Evolutionary conservation across 345 rosid species (phyloP).

Genomic region (Diplotaxis tenuifolia): DNA sequence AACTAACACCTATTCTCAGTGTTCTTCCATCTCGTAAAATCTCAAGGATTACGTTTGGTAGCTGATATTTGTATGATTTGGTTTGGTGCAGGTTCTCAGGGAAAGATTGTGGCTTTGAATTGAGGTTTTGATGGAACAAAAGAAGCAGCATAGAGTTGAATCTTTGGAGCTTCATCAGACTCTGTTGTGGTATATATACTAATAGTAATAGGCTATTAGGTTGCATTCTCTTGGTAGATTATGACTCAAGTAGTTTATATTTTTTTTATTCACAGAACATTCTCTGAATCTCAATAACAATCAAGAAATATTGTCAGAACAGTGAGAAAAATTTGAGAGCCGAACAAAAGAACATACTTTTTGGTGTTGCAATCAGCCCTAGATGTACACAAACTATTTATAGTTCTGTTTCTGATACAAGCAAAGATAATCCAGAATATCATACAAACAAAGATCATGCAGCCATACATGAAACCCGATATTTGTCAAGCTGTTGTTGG

Average conservation of each 20-base stretch:
- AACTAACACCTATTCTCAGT: background rate
- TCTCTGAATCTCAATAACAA: too few relatives aligned
- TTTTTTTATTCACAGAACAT: too few relatives aligned
- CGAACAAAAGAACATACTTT: too few relatives aligned
- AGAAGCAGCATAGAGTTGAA: slow-evolving; percentile 25
- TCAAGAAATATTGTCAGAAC: too few relatives aligned
- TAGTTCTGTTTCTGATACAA: background rate
- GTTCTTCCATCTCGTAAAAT: background rate
- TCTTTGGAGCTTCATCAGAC: slow-evolving; percentile 1
- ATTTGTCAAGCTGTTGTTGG: too few relatives aligned
- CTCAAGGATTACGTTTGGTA: background rate
- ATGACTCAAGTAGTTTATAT: background rate
- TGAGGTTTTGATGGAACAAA: slow-evolving; percentile 19
- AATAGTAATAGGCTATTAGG: slow-evolving; percentile 32
- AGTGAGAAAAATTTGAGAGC: too few relatives aligned
- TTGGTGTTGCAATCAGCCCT: too few relatives aligned
- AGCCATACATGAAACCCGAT: too few relatives aligned
- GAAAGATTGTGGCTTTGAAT: background rate
- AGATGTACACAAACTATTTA: too few relatives aligned
- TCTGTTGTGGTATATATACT: slow-evolving; percentile 30
- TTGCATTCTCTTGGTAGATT: slow-evolving; percentile 3
- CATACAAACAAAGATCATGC: background rate
- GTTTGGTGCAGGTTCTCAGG: slow-evolving; percentile 26
- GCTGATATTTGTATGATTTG: background rate
- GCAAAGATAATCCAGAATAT: background rate